phyloP scores from a whole-genome alignment of 139 green algal genomes.

The Chlamydomonas schloesseri region DNA sequence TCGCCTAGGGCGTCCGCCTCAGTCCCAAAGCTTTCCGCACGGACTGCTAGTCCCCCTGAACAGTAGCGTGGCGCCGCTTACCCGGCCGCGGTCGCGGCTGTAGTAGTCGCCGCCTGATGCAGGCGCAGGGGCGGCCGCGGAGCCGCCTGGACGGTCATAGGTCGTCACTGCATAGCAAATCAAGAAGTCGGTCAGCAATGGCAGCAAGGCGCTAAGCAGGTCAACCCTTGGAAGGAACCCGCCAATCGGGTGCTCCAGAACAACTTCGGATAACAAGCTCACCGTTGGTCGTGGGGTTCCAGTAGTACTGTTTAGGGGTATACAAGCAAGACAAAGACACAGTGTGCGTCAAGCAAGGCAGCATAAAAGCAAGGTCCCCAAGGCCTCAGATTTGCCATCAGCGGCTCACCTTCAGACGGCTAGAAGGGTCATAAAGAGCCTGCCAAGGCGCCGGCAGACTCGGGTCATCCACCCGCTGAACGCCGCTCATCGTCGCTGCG shows the following conservation, averaged over 20 bases:
- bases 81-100: slow-evolving; percentile 14
- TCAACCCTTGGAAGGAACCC: too few species aligned
- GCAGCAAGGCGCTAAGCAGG: not conserved
- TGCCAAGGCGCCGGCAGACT: slow-evolving; percentile 54
- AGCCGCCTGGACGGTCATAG: slow-evolving; percentile 74
- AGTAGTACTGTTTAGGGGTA: slow-evolving; percentile 79
- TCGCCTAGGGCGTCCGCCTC: too few species aligned
- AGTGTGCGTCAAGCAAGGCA: not conserved
- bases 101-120: slow-evolving; percentile 25
- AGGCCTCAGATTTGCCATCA: not conserved
- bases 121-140: not conserved
- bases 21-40: too few species aligned
- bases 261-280: slow-evolving; percentile 49
- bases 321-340: not conserved
- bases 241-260: too few species aligned
- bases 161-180: slow-evolving; percentile 60
- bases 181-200: not conserved
- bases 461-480: slow-evolving; percentile 48
- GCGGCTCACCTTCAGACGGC: slow-evolving; percentile 40
- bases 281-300: slow-evolving; percentile 83
- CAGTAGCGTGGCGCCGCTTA: too few species aligned
- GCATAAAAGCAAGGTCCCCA: not conserved
- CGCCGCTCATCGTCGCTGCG: slow-evolving; percentile 44
- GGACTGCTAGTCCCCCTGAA: too few species aligned
- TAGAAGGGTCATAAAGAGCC: slow-evolving; percentile 67